Conservation (phyloP, 495 filamentous ascomycete species). For the Penicillium subrubescens region DNA sequence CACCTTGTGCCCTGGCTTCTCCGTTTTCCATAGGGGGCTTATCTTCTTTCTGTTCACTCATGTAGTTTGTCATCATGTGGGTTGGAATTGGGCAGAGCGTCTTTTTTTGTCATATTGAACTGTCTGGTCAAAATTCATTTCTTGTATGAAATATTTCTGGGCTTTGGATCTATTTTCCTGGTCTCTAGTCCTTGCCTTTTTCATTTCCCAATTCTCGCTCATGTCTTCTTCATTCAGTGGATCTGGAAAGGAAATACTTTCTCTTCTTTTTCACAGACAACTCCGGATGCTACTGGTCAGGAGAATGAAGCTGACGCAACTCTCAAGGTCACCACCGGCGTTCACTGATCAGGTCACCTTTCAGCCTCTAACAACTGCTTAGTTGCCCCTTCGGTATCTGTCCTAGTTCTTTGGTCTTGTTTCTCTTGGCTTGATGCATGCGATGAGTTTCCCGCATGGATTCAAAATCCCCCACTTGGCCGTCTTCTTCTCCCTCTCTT, state of each 20-base stretch:
- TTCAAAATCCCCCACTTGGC: background rate
- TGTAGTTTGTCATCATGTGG: constrained; percentile 43
- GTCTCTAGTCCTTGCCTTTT: background rate
- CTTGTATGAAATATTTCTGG: constrained; percentile 31
- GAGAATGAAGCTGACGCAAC: background rate
- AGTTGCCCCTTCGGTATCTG: background rate
- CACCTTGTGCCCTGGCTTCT: constrained; percentile 3
- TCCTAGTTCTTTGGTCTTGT: background rate
- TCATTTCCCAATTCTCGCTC: background rate
- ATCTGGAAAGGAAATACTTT: background rate
- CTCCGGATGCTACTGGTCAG: too few relatives aligned
- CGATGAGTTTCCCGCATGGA: background rate
- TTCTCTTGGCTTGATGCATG: background rate
- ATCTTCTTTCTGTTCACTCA: constrained; percentile 34
- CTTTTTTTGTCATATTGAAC: constrained; percentile 25
- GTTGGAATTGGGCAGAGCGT: constrained; percentile 35
- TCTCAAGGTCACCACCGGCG: background rate
- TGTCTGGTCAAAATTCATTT: constrained; percentile 34
- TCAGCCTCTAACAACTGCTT: background rate
- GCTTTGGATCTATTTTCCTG: background rate
- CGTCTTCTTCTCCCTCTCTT: background rate
- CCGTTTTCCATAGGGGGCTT: constrained; percentile 8
- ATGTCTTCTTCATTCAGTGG: background rate
- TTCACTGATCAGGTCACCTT: background rate
- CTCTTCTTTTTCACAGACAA: background rate